Base-by-base conservation (phyloP, 78 protist species). In the Speleostelium caveatum region DNA sequence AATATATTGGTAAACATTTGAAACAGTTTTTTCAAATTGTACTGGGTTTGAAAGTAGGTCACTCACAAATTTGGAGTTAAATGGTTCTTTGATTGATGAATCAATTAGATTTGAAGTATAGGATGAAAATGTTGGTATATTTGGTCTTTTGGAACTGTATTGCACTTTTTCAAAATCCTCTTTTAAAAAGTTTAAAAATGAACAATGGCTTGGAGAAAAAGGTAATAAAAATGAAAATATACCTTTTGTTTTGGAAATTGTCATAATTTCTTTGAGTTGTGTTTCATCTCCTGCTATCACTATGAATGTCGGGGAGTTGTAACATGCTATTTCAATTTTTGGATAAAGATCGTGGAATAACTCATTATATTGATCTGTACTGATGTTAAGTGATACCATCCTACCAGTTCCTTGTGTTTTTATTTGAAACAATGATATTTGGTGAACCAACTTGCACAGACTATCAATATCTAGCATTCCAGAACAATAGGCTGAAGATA, bases 381-480 rank as follows among this genome's bases (percentile, higher is more conserved):
- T 16, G 10, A 73, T 53, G 19, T 22, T 6, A 7, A 73, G 32
- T 36, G 87, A 65, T 51, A 78, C 1, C 87, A 78, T 78, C 35
- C 87, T 51, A 2, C 87, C 87, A 65, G 22, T 78, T 1, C 73
- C 73, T n/a, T 16, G 17, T 6, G 73, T 53, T 53, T 58, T 45
- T 12, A 0, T n/a, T 38, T 62, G 73, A 36, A 41, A 49, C 3
- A 24, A 0, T 22, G 63, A 41, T 51, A 73, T 51, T 3, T 45
- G 76, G 30, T 66, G 36, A 51, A 78, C 36, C 5, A 78, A 3
- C 19, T 49, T 33, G 17, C 10, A 21, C 2, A 30, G 28, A 14
- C 36, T 41, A 51, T 62, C 73, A 0, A 78, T 14, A 3, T n/a
- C 17, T 17, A 78, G 22, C 35, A 53, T 36, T 16, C 74, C 74